Evolutionary conservation across 1,284 basidiomycete genomes (phyloP).

Genomic region (Sutorius eximius): DNA sequence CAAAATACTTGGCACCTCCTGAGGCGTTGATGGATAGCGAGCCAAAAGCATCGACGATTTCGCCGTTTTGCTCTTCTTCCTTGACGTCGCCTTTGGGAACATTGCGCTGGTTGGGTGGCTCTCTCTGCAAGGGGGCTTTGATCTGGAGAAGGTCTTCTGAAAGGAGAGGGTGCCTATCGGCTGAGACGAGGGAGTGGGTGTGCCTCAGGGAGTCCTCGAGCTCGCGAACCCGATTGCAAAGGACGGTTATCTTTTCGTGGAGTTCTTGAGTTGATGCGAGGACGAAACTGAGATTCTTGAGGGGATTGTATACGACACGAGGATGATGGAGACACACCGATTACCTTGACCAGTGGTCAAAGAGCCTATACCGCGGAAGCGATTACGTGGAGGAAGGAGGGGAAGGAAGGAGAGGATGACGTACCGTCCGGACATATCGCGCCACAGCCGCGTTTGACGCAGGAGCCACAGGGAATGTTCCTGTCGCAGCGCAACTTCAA

Average conservation of each 20-base stretch:
- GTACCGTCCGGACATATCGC: slow-evolving; percentile 64
- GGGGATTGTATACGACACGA: background rate
- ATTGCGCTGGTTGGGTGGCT: slow-evolving; percentile 38
- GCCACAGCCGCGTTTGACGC: slow-evolving; percentile 62
- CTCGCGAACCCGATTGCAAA: slow-evolving; percentile 70
- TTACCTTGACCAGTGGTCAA: slow-evolving; percentile 79
- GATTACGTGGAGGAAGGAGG: slow-evolving; percentile 22
- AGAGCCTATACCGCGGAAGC: slow-evolving; percentile 46
- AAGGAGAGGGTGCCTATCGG: slow-evolving; percentile 66
- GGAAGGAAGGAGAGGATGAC: slow-evolving; percentile 18
- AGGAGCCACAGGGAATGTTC: slow-evolving; percentile 39
- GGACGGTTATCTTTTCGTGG: slow-evolving; percentile 77
- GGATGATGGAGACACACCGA: slow-evolving; percentile 46
- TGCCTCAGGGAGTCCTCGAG: slow-evolving; percentile 71
- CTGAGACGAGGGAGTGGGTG: slow-evolving; percentile 57
- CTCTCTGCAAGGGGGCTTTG: slow-evolving; percentile 71
- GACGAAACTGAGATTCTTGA: slow-evolving; percentile 55
- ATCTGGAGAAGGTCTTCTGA: slow-evolving; percentile 67
- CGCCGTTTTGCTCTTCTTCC: slow-evolving; percentile 64
- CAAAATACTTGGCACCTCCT: slow-evolving; percentile 71
- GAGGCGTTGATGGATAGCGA: slow-evolving; percentile 67
- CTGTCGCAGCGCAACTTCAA: slow-evolving; percentile 77
- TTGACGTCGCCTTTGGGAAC: slow-evolving; percentile 35
- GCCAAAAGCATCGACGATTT: slow-evolving; percentile 76
- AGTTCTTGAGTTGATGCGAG: slow-evolving; percentile 79